A percentile compares a stretch with the other conserved stretches of the same genome.
phyloP scores from a whole-genome alignment of 257 asterid genomes.

The Nyctanthes arbortristis region DNA sequence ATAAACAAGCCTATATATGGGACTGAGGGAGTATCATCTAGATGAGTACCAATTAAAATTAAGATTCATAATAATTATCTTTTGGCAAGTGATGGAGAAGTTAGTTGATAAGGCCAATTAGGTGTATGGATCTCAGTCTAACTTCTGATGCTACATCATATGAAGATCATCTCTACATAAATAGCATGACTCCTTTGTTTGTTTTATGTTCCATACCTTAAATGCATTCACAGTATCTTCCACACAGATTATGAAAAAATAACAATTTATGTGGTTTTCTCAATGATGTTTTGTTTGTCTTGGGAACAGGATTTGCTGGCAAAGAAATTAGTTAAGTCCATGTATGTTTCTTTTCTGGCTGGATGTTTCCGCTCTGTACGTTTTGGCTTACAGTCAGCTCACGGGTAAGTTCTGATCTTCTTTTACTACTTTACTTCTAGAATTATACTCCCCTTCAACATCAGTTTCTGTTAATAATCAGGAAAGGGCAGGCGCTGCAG shows the following conservation, averaged over 20 bases:
- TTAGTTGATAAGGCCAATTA: too few species aligned
- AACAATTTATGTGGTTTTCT: not conserved
- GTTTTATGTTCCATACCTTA: not conserved
- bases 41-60: too few species aligned
- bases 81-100: too few species aligned
- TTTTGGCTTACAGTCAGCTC: slow-evolving; percentile 95
- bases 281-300: slow-evolving; percentile 22
- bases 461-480: slow-evolving; percentile 26
- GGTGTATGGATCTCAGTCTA: too few species aligned
- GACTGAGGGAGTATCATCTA: too few species aligned
- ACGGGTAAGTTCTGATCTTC: slow-evolving; percentile 55
- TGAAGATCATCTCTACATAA: too few species aligned
- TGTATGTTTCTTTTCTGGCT: slow-evolving; percentile 95
- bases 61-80: too few species aligned
- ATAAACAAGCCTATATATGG: too few species aligned
- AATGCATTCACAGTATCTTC: not conserved
- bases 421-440: slow-evolving; percentile 2
- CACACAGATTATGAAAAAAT: not conserved
- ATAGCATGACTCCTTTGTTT: not conserved
- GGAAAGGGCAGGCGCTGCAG: slow-evolving; percentile 97
- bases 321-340: slow-evolving; percentile 61
- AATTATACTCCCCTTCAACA: slow-evolving; percentile 23
- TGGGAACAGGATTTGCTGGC: slow-evolving; percentile 68
- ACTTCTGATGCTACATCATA: too few species aligned
- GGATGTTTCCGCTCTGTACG: slow-evolving; percentile 97